Evolutionary conservation across 129 eudicot species (phyloP).

Genomic region (Smallanthus sonchifolius): DNA sequence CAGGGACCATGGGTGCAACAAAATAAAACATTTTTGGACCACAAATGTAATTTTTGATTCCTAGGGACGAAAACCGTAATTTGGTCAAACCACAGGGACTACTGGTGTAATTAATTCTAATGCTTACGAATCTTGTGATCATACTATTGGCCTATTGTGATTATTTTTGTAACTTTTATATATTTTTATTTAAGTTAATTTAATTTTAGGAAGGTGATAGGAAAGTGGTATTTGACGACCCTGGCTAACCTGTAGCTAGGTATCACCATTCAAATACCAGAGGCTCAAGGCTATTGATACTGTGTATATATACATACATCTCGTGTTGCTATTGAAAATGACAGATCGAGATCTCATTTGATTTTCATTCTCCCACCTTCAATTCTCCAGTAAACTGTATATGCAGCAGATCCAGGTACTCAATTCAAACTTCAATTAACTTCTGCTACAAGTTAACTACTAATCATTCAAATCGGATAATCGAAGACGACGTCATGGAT

Average conservation of each 20-base stretch:
- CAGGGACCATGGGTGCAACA: too few species aligned
- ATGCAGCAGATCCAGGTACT: neutral
- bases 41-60: too few species aligned
- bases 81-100: too few species aligned
- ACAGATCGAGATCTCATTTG: neutral
- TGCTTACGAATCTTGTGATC: too few species aligned
- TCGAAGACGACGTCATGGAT: conserved; percentile 18
- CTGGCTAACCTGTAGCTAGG: neutral
- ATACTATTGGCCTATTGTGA: too few species aligned
- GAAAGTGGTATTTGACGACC: conserved; percentile 19
- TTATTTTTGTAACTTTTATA: neutral
- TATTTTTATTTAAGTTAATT: neutral
- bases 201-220: conserved; percentile 21
- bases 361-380: conserved; percentile 1
- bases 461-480: neutral
- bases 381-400: neutral
- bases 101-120: too few species aligned
- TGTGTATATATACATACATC: conserved; percentile 6
- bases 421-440: conserved; percentile 1
- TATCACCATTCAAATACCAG: conserved; percentile 19
- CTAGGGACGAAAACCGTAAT: too few species aligned
- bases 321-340: neutral
- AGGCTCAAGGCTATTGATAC: neutral
- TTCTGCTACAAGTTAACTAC: neutral
- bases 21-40: too few species aligned